Base-by-base conservation (phyloP, 208 protist species). In the Trypanosoma avium region DNA sequence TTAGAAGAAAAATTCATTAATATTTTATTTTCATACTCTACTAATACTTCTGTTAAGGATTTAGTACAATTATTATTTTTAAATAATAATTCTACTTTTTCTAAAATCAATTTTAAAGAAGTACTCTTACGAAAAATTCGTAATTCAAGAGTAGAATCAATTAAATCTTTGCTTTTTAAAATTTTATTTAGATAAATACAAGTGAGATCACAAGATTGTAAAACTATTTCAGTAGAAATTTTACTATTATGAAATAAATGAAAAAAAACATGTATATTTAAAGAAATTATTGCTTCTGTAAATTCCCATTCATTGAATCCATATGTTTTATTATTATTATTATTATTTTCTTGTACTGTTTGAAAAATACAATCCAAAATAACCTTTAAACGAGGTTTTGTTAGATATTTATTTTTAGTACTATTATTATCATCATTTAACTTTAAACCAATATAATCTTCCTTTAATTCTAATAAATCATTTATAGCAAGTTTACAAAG, bases 221-320 rank as follows among this genome's bases (percentile, higher is more conserved):
- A 21, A 45, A 64, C 5, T 19, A 2, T 32, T 33, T 26, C 15
- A 17, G n/a, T 24, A 3, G 17, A 32, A 13, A 9, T 27, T 40
- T 0, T 33, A 38, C 33, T 22, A 2, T 0, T 21, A 45, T 55
- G 17, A 24, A 4, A 13, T 27, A 61, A 8, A 49, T 21, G 21
- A 7, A 59, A 21, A n/a, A 61, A n/a, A 45, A 54, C n/a, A 64
- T 33, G 46, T 33, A 55, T 22, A 42, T 46, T 55, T 8, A 64
- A 38, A 55, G 30, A n/a, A 42, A 64, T 29, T 4, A 54, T 4
- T 6, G 46, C 21, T 36, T 64, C 58, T 3, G 58, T 47, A 30
- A 36, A 6, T 8, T 24, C 9, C 27, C 43, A 55, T 21, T 55
- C 30, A 9, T 64, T 30, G 7, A 15, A 15, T 15, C 22, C 27